Conservation (phyloP, 108 stramenopile species). For the Nitzschia palea region DNA sequence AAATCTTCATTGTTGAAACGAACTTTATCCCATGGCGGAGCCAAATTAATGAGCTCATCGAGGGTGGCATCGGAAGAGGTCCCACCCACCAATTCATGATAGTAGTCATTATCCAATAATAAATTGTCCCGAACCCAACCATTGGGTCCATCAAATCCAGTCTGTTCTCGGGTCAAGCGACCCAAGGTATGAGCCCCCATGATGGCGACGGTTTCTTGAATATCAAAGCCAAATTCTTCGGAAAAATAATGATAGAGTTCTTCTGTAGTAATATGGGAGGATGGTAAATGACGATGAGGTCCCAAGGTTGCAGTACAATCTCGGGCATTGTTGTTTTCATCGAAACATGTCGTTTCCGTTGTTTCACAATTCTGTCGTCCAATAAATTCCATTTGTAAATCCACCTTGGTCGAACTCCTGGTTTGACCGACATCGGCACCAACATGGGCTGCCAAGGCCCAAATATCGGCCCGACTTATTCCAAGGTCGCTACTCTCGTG, state of each 20-base stretch:
- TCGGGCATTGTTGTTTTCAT: constrained; percentile 1
- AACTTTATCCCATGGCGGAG: constrained; percentile 3
- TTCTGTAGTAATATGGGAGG: constrained; percentile 24
- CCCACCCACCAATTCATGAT: background rate
- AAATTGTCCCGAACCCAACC: constrained; percentile 17
- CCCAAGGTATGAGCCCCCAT: constrained; percentile 63
- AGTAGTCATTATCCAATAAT: constrained; percentile 11
- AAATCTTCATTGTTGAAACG: constrained; percentile 18
- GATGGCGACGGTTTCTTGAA: constrained; percentile 47
- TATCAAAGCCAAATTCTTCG: constrained; percentile 39
- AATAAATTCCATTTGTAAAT: constrained; percentile 28
- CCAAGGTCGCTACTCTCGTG: constrained; percentile 9
- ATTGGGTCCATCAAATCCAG: constrained; percentile 40
- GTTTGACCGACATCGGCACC: constrained; percentile 34
- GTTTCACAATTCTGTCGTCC: constrained; percentile 19
- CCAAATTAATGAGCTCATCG: constrained; percentile 7
- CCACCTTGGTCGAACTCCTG: constrained; percentile 10
- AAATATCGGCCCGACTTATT: constrained; percentile 53
- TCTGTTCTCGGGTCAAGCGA: constrained; percentile 27
- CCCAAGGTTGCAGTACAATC: constrained; percentile 3
- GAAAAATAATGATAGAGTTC: constrained; percentile 32
- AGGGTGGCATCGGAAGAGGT: background rate
- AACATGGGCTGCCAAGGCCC: constrained; percentile 45
- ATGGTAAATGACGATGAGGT: constrained; percentile 9
- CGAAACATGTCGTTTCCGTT: constrained; percentile 7